Percentiles rank a stretch among this genome's conserved stretches.
These are phyloP conservation scores for Onygenales sp. DNA, from an alignment of 2,329 filamentous ascomycete species.

Conservation along the genomic window DNA sequence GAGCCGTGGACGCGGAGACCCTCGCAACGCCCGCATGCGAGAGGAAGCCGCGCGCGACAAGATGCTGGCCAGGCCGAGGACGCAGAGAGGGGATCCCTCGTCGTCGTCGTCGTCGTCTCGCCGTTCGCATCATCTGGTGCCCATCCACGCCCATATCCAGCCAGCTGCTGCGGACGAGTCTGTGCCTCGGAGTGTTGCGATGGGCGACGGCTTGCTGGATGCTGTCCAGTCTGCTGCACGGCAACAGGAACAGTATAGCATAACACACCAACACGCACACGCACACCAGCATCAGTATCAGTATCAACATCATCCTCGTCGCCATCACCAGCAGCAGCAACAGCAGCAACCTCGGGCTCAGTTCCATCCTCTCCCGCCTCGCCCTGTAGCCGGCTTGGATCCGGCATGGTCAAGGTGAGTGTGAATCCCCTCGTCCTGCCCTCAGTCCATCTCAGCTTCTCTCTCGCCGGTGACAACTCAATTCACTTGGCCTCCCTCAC, in stretches of 20 bases:
- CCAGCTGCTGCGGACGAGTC: not conserved
- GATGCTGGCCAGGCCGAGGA: not conserved
- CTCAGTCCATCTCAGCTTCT: too few relatives aligned
- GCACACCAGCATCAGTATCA: not conserved
- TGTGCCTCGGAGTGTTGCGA: not conserved
- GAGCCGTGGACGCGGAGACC: constrained; percentile 6
- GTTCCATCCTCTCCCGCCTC: not conserved
- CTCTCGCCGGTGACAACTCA: too few relatives aligned
- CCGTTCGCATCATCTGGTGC: not conserved
- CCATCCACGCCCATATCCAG: not conserved
- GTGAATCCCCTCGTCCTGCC: too few relatives aligned
- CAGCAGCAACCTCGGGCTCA: not conserved
- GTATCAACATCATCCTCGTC: not conserved
- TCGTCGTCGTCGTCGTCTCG: not conserved
- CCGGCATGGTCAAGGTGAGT: too few relatives aligned
- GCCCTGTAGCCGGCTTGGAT: too few relatives aligned
- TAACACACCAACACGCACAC: not conserved
- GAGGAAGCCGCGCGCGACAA: not conserved
- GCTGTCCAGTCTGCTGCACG: not conserved
- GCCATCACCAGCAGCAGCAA: not conserved
- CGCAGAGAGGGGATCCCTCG: not conserved
- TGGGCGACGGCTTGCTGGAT: not conserved
- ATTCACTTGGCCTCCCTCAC: too few relatives aligned
- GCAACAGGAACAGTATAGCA: not conserved
- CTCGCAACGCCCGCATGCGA: constrained; percentile 6